A percentile compares a stretch with the other conserved stretches of the same genome.
Conservation (phyloP, 108 stramenopile genomes). For the Fistulifera pelliculosa region DNA sequence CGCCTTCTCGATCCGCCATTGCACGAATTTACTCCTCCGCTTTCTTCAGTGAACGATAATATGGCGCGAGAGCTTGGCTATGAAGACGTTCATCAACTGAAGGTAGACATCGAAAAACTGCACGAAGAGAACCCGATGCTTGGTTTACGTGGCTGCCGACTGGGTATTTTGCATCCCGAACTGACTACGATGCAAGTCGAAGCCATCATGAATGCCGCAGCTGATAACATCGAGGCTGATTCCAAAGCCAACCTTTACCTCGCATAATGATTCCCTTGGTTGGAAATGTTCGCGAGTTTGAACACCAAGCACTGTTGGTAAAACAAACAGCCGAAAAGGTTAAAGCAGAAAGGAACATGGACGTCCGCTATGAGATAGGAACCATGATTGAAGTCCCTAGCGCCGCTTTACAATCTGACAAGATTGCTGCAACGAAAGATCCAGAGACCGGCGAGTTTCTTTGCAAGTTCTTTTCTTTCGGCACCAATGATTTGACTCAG, state of each 20-base stretch:
- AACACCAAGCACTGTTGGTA: conserved; percentile 48
- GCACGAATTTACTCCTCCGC: conserved; percentile 74
- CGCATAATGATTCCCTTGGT: conserved; percentile 66
- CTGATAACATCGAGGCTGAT: conserved; percentile 38
- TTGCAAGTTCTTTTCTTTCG: conserved; percentile 75
- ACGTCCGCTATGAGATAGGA: conserved; percentile 66
- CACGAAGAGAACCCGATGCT: conserved; percentile 83
- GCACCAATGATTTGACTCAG: conserved; percentile 85
- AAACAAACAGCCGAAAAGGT: conserved; percentile 46
- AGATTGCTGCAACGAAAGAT: conserved; percentile 57
- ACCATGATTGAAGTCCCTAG: conserved; percentile 90
- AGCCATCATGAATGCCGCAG: conserved; percentile 61
- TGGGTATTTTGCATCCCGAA: conserved; percentile 57
- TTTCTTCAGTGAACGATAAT: conserved; percentile 34
- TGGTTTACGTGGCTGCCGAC: conserved; percentile 70
- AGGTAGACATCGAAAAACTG: conserved; percentile 42
- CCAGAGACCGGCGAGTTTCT: conserved; percentile 45
- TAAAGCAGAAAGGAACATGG: conserved; percentile 28
- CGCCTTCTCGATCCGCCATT: conserved; percentile 81
- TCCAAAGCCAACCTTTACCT: conserved; percentile 34
- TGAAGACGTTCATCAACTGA: conserved; percentile 31
- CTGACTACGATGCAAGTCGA: conserved; percentile 71
- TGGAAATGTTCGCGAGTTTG: conserved; percentile 46
- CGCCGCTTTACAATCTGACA: conserved; percentile 61
- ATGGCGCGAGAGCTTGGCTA: conserved; percentile 49